Evolutionary conservation across 441 rosid species (phyloP).

Genomic region (Bocquillonia castaneifolia): DNA sequence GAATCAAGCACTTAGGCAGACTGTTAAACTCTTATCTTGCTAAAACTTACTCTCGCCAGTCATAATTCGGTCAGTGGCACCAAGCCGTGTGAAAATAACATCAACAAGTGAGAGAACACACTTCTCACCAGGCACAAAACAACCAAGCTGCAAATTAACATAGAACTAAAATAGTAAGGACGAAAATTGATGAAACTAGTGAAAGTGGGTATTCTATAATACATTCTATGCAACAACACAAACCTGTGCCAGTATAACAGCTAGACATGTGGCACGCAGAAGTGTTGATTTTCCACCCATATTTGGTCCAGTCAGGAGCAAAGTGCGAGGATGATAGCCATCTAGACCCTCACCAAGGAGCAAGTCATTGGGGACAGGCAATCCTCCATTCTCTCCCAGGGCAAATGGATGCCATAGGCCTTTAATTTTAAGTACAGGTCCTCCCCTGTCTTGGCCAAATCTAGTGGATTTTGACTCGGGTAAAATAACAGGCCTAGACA

Average conservation of each 20-base stretch:
- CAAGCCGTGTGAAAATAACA: slow-evolving; percentile 87
- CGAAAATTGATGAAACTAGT: background rate
- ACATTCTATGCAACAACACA: slow-evolving; percentile 24
- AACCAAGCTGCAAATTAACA: slow-evolving; percentile 66
- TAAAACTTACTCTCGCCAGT: slow-evolving; percentile 82
- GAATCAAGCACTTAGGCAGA: slow-evolving; percentile 9
- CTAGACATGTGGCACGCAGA: slow-evolving; percentile 82
- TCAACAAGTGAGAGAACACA: slow-evolving; percentile 74
- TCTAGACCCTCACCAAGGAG: slow-evolving; percentile 58
- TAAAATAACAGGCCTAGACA: slow-evolving; percentile 63
- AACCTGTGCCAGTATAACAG: slow-evolving; percentile 89
- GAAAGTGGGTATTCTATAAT: background rate
- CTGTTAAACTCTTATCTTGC: slow-evolving; percentile 5
- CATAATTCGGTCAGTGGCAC: slow-evolving; percentile 93
- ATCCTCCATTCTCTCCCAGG: slow-evolving; percentile 61
- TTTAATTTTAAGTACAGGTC: slow-evolving; percentile 60
- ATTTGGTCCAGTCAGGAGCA: slow-evolving; percentile 94
- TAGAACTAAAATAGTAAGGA: slow-evolving; percentile 1
- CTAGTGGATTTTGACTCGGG: slow-evolving; percentile 38
- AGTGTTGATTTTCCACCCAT: slow-evolving; percentile 99
- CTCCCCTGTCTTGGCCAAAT: slow-evolving; percentile 37
- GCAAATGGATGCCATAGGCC: slow-evolving; percentile 97
- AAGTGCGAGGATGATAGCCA: slow-evolving; percentile 49
- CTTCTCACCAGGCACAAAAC: slow-evolving; percentile 73
- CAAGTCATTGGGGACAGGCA: slow-evolving; percentile 80